Base-by-base conservation (phyloP, 495 filamentous ascomycete genomes). In the Podospora conica region DNA sequence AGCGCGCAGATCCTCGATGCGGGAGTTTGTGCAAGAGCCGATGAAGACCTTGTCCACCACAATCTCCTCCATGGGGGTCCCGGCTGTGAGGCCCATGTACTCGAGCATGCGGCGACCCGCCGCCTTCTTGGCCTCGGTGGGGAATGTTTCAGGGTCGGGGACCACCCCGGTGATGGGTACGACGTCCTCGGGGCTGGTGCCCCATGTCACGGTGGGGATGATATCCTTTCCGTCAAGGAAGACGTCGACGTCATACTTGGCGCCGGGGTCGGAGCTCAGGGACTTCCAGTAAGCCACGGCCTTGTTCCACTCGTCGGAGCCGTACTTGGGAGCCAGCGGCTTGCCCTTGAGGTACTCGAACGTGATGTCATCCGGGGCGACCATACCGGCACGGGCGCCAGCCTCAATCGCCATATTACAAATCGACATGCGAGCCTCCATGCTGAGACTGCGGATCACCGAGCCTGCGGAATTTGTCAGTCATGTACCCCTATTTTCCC, bases 351-450 rank as follows among this genome's bases (percentile, higher is more conserved):
- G 90, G 74, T 98, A 98, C 70, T 96, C 90, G 72, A 97, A 94
- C 6, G 95, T 98, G 55, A 82, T 91, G 76, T 96, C 88, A 68
- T 98, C 95, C 3, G 95, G 95, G 25, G 95, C 95, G 64, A 98
- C 88, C 91, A 98, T 94, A 66, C 95, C 95, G 65, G 95, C 94
- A 81, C 95, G 85, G 53, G 95, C 95, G 79, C 95, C 95, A 65
- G 81, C 95, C 82, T 98, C 95, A 74, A 98, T 97, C n/a, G 94
- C 92, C 95, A 98, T 98, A 82, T 98, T 98, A 80, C 95, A 98
- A 75, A 98, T 95, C 64, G 92, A 96, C 94, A 98, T 98, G 72
- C 95, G 89, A 48, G 95, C 95, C 76, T 98, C 95, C 86, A 98
- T 97, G 79, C 91, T 96, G 70, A 98, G 82, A 53, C 78, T 79